These are phyloP conservation scores for Phytophthora palmivora DNA, from an alignment of 352 stramenopile species.

Conservation along the genomic window DNA sequence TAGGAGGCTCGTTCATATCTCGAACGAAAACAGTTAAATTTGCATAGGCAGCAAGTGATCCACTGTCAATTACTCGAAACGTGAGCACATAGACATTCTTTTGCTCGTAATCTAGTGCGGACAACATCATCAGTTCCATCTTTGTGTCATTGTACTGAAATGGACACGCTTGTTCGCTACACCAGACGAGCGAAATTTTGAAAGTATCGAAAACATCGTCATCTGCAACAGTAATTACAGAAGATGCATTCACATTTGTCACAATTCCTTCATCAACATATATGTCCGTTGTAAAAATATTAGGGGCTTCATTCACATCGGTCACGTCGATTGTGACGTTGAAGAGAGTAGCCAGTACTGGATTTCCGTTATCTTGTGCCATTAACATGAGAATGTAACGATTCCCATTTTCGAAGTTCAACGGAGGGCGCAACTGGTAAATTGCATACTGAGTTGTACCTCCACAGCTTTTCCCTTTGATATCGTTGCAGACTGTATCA, in stretches of 20 bases:
- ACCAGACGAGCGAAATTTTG: constrained; percentile 11
- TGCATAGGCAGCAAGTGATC: constrained; percentile 20
- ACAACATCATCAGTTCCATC: constrained; percentile 9
- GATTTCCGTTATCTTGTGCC: constrained; percentile 25
- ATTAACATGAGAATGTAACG: constrained; percentile 17
- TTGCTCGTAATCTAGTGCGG: constrained; percentile 32
- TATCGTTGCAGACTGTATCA: constrained; percentile 19
- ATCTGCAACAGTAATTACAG: constrained; percentile 11
- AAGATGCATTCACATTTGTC: constrained; percentile 15
- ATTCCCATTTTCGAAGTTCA: constrained; percentile 33
- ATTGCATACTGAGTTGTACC: constrained; percentile 26
- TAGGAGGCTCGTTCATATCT: constrained; percentile 57
- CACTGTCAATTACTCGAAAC: constrained; percentile 44
- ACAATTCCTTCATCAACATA: constrained; percentile 21
- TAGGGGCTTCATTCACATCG: constrained; percentile 33
- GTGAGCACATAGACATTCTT: constrained; percentile 21
- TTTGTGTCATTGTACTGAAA: constrained; percentile 10
- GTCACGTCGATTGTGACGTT: constrained; percentile 21
- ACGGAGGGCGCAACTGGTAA: constrained; percentile 27
- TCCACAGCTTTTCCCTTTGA: constrained; percentile 28
- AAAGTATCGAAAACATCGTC: constrained; percentile 21
- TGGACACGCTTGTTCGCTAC: constrained; percentile 14
- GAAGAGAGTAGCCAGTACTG: constrained; percentile 17
- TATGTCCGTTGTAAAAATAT: constrained; percentile 11
- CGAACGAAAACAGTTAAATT: constrained; percentile 49